Base-by-base conservation (phyloP, 2,329 filamentous ascomycete species). In the Trichoderma guizhouense region DNA sequence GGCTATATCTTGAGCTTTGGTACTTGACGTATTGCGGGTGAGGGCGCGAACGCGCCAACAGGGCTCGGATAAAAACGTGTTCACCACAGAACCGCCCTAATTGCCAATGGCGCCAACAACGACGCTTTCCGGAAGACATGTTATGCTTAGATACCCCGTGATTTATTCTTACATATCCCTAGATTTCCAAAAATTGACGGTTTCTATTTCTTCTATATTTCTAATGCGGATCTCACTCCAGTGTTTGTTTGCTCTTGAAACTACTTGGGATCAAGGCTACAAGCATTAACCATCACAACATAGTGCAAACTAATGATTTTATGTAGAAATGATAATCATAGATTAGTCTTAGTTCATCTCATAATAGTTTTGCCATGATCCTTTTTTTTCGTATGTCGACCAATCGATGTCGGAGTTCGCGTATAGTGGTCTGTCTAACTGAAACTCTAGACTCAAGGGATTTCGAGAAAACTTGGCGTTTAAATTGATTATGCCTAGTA, bases 401-500 rank as follows among this genome's bases (percentile, higher is more conserved):
- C 1, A n/a, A 4, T 4, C 7, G 1, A 43, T 43, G 39, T 39
- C 36, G 36, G 15, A 39, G 36, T 18, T 39, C 36, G 7, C 15
- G 7, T 18, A 18, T 18, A 3, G 1, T 0, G 15, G 4, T 39
- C 36, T 39, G 8, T 39, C 36, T 7, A 39, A 1, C 15, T 39
- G 7, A 39, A 39, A 18, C 36, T 18, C 36, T 8, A 39, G 15
- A 43, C 15, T 18, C 7, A 43, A 8, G 3, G 7, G 0, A 18
- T 18, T 39, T 43, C 36, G 36, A 43, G 36, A 18, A 43, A 18
- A 4, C 15, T 18, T 43, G 15, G 15, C 9, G 1, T 3, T 43
- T 1, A 8, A 8, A 18, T 8, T 43, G 0, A 9, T 4, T n/a
- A 43, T 4, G 36, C 1, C 4, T 43, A 43, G 2, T 1, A 18